Conservation (phyloP, 2,329 filamentous ascomycete species). For the Clarireedia homoeocarpa region DNA sequence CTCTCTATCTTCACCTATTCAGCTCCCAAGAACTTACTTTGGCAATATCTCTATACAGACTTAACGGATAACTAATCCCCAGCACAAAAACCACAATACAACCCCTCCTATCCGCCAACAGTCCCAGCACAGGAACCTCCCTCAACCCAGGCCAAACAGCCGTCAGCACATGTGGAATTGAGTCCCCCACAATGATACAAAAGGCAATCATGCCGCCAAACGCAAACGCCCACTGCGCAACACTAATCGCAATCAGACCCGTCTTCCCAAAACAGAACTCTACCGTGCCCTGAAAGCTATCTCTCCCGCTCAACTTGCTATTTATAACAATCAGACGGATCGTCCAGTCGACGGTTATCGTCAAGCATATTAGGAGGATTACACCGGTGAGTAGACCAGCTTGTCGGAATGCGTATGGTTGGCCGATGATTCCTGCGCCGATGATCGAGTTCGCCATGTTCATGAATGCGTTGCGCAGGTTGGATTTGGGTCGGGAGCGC, state of each 20-base stretch:
- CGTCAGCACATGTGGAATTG: slow-evolving; percentile 80
- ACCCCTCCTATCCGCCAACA: slow-evolving; percentile 72
- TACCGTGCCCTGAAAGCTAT: slow-evolving; percentile 92
- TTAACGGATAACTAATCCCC: slow-evolving; percentile 82
- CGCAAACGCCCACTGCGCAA: slow-evolving; percentile 97
- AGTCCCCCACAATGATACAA: slow-evolving; percentile 93
- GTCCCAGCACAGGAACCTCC: slow-evolving; percentile 67
- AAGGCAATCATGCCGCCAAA: slow-evolving; percentile 99
- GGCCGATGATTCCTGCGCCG: slow-evolving; percentile 65
- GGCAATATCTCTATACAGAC: slow-evolving; percentile 91
- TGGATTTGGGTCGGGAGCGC: slow-evolving; percentile 67
- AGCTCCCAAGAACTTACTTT: slow-evolving; percentile 53
- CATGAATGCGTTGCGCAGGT: slow-evolving; percentile 86
- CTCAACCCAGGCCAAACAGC: slow-evolving; percentile 73
- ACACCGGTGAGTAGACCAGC: slow-evolving; percentile 79
- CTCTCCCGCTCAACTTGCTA: slow-evolving; percentile 88
- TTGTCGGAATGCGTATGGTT: slow-evolving; percentile 93
- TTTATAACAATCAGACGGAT: slow-evolving; percentile 96
- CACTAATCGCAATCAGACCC: slow-evolving; percentile 76
- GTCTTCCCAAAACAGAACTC: slow-evolving; percentile 88
- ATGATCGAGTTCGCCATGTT: slow-evolving; percentile 99
- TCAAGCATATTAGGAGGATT: slow-evolving; percentile 69
- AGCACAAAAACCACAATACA: slow-evolving; percentile 85
- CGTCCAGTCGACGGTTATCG: slow-evolving; percentile 89
- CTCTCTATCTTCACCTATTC: too few relatives aligned